These are phyloP conservation scores for Diddensiella caesifluorescens DNA, from an alignment of 805 yeast genomes.

Conservation along the genomic window DNA sequence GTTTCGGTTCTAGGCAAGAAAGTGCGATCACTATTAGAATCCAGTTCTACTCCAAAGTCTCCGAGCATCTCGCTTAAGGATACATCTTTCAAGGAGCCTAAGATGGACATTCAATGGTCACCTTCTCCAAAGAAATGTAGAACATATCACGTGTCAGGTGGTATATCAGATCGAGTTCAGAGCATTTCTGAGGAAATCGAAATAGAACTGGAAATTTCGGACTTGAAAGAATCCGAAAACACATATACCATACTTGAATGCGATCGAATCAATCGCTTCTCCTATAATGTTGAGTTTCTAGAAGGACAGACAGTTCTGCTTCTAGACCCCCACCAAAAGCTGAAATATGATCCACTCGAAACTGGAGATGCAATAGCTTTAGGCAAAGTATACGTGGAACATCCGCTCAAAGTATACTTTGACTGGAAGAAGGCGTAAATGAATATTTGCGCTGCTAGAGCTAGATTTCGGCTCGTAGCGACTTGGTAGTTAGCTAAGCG, in stretches of 20 bases:
- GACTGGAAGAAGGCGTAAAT: background rate
- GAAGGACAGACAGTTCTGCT: background rate
- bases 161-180: constrained; percentile 15
- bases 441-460: no score
- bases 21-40: no score
- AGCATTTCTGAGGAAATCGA: constrained; percentile 9
- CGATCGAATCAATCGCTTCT: background rate
- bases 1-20: no score
- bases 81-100: no score
- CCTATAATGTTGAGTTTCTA: background rate
- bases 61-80: no score
- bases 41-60: no score
- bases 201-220: background rate
- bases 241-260: background rate
- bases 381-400: background rate
- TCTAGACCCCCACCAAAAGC: background rate
- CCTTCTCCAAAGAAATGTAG: constrained; percentile 18
- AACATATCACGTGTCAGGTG: constrained; percentile 6
- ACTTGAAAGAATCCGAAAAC: background rate
- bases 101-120: constrained; percentile 13
- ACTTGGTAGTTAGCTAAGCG: no score
- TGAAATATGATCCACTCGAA: background rate
- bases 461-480: no score
- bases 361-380: background rate
- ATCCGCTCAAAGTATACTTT: background rate